These are phyloP conservation scores for Juncus effusus DNA, from an alignment of 176 grass and related monocot species.

Conservation along the genomic window DNA sequence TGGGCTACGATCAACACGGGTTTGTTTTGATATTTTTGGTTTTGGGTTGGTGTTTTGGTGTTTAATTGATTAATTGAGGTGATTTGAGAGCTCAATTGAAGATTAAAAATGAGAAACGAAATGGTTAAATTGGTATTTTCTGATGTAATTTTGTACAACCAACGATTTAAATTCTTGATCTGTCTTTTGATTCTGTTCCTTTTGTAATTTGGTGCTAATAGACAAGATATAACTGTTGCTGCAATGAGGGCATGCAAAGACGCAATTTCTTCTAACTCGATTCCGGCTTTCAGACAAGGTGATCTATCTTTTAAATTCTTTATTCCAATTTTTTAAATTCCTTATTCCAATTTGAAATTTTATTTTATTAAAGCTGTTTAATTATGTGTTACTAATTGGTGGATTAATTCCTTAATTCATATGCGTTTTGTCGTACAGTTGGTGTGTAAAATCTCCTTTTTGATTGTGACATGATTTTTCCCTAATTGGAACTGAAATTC, in stretches of 20 bases:
- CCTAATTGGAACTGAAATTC: not conserved
- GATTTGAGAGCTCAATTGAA: too few species aligned
- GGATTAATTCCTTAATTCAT: too few species aligned
- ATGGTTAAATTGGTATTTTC: too few species aligned
- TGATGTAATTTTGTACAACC: too few species aligned
- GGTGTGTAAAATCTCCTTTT: too few species aligned
- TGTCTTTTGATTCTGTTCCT: too few species aligned
- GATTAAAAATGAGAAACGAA: too few species aligned
- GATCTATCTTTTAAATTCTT: not conserved
- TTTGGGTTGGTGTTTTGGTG: not conserved
- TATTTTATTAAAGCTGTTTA: not conserved
- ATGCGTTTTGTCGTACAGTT: too few species aligned
- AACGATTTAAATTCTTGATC: too few species aligned
- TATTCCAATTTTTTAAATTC: not conserved
- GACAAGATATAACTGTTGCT: slow-evolving; percentile 77
- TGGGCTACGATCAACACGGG: slow-evolving; percentile 97
- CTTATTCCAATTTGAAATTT: not conserved
- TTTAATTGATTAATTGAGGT: too few species aligned
- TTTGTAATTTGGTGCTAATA: slow-evolving; percentile 3
- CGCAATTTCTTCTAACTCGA: slow-evolving; percentile 95
- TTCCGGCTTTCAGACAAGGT: slow-evolving; percentile 90
- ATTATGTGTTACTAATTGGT: not conserved
- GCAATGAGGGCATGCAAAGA: slow-evolving; percentile 88
- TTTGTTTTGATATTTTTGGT: not conserved
- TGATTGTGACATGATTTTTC: not conserved